Evolutionary conservation across 2,329 filamentous ascomycete genomes (phyloP), one percentile per base, ranked within the genome.

Genomic region (Incumbomyces delicatus): DNA sequence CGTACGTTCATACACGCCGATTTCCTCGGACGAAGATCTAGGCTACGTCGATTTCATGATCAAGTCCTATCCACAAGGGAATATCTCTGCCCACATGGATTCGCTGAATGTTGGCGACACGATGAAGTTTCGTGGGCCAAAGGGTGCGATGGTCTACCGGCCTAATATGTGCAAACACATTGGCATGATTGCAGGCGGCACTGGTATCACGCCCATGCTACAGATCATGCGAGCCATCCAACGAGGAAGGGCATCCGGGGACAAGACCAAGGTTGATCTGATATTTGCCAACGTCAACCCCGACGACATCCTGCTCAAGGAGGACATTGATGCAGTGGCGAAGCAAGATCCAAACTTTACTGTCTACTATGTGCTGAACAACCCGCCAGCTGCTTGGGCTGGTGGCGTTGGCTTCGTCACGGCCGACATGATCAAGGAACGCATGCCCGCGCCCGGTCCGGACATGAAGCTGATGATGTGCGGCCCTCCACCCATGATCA

Each of bases 191-290:
- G 88, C 92, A 54, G 92, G 92, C 57, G 92, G 92, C 55, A 96
- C 92, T 30, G 92, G 92, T 58, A 96, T 98, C 66, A 96, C 92
- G 8, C 92, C 92, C 51, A 98, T 98, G 92, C 78, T 96, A 53
- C 92, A 98, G 73, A 81, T 98, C 59, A 81, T 95, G 64, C 85
- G 88, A 60, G 92, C 90, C 49, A 88, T 96, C 58, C 78, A 89
- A 60, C 80, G 87, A 57, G 87, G 87, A 60, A 80, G 87, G 51
- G 75, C 80, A 46, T 73, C 80, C 42, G 89, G 83, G 52, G 88
- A 95, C 70, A 81, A 72, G 63, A 98, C 92, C 51, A 75, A 95
- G 73, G 80, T 96, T 45, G 88, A 95, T 63, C 74, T 98, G 53
- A 88, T 98, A 67, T 98, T 96, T 62, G 92, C 92, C 66, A 98